Percentiles rank a stretch among this genome's conserved stretches.
phyloP scores from a whole-genome alignment of 2,329 filamentous ascomycete genomes.

The Colletotrichum neosansevieriae region DNA sequence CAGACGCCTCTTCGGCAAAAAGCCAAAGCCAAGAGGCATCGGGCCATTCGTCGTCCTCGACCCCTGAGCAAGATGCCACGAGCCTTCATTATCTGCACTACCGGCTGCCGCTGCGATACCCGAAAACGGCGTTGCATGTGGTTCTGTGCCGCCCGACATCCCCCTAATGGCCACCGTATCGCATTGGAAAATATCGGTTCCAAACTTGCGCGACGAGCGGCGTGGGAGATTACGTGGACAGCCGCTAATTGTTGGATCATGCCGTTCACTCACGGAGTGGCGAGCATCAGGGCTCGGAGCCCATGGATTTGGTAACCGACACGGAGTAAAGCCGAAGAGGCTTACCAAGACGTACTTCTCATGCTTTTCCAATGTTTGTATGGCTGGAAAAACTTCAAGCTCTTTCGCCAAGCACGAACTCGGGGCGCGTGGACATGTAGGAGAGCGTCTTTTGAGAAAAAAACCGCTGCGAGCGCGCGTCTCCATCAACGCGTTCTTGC shows the following conservation, averaged over 20 bases:
- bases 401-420: background rate
- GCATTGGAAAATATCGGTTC: background rate
- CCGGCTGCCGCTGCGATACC: background rate
- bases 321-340: background rate
- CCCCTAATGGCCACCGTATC: background rate
- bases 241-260: background rate
- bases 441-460: too few species aligned
- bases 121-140: background rate
- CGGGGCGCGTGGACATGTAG: background rate
- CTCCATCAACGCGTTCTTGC: background rate
- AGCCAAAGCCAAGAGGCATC: constrained; percentile 4
- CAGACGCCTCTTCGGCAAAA: constrained; percentile 33
- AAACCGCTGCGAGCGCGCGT: background rate
- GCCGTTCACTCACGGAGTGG: background rate
- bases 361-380: background rate
- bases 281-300: background rate
- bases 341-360: background rate
- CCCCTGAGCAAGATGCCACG: background rate
- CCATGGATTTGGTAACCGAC: background rate
- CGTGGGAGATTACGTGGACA: background rate
- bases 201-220: background rate
- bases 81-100: too few species aligned
- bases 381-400: background rate
- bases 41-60: background rate
- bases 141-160: background rate